Evolutionary conservation across 345 rosid species (phyloP).

Genomic region (Trapa incisa): DNA sequence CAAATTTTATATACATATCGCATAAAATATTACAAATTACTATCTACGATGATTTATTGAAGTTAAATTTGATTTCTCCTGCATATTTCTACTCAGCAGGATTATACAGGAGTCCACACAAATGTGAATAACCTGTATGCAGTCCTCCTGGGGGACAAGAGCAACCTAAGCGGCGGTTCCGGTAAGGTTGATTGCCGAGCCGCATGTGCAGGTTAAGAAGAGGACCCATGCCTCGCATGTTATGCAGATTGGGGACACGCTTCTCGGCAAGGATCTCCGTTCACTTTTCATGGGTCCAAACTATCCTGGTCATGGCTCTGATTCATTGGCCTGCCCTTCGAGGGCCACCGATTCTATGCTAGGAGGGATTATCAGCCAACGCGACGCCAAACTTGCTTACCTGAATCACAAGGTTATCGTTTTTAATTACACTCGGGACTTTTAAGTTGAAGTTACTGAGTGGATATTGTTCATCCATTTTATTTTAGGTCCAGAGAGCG

Average conservation of each 20-base stretch:
- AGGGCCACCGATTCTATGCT: constrained; percentile 6
- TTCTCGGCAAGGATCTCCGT: constrained; percentile 18
- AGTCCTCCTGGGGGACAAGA: constrained; percentile 43
- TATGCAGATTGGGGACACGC: constrained; percentile 34
- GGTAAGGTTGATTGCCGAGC: constrained; percentile 35
- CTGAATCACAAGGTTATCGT: neutral
- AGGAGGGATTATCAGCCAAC: constrained; percentile 10
- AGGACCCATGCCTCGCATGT: constrained; percentile 47
- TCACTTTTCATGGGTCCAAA: constrained; percentile 32
- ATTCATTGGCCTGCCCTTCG: neutral
- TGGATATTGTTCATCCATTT: no score
- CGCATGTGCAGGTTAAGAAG: constrained; percentile 28
- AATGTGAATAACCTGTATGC: constrained; percentile 34
- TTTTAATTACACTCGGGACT: no score
- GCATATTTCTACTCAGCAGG: constrained; percentile 19
- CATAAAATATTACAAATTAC: no score
- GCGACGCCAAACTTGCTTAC: constrained; percentile 12
- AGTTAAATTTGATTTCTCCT: no score
- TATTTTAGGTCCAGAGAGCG: constrained; percentile 24
- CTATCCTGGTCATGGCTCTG: constrained; percentile 11
- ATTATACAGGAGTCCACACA: constrained; percentile 29
- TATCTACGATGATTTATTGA: no score
- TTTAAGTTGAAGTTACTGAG: no score
- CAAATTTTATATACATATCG: no score
- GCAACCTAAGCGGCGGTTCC: constrained; percentile 49